Conservation (phyloP, 768 basidiomycete species). For the Punctularia strigosozonata region DNA sequence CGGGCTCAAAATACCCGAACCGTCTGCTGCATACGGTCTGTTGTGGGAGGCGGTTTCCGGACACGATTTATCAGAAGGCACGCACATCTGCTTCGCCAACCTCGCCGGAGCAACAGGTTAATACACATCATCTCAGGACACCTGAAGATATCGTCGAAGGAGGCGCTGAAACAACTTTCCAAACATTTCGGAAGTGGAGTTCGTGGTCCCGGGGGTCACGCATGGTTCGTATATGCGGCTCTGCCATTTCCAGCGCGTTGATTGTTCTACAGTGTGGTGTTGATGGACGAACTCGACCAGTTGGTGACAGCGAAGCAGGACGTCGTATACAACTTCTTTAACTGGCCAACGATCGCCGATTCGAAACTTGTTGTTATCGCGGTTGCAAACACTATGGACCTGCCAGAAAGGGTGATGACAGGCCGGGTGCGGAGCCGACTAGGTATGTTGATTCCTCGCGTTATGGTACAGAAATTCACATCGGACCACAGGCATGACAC, state of each 20-base stretch:
- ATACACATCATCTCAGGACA: too few species aligned
- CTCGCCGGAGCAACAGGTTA: too few species aligned
- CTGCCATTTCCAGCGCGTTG: too few species aligned
- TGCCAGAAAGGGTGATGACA: slow-evolving; percentile 88
- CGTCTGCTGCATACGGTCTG: slow-evolving; percentile 81
- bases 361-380: slow-evolving; percentile 92
- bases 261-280: slow-evolving; percentile 54
- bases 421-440: slow-evolving; percentile 88
- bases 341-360: slow-evolving; percentile 88
- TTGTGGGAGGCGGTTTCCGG: slow-evolving; percentile 93
- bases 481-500: slow-evolving; percentile 60
- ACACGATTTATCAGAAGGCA: slow-evolving; percentile 49
- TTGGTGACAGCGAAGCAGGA: slow-evolving; percentile 94
- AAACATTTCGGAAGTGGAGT: slow-evolving; percentile 59
- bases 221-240: slow-evolving; percentile 50
- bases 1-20: slow-evolving; percentile 87
- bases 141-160: slow-evolving; percentile 61
- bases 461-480: neutral
- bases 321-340: slow-evolving; percentile 99
- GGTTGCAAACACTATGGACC: slow-evolving; percentile 96
- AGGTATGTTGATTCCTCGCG: slow-evolving; percentile 34
- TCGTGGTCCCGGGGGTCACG: slow-evolving; percentile 73
- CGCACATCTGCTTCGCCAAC: too few species aligned
- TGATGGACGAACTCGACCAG: slow-evolving; percentile 99
- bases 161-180: slow-evolving; percentile 70